Base-by-base conservation (phyloP, 140 eudicot species). In the Stevia rebaudiana region DNA sequence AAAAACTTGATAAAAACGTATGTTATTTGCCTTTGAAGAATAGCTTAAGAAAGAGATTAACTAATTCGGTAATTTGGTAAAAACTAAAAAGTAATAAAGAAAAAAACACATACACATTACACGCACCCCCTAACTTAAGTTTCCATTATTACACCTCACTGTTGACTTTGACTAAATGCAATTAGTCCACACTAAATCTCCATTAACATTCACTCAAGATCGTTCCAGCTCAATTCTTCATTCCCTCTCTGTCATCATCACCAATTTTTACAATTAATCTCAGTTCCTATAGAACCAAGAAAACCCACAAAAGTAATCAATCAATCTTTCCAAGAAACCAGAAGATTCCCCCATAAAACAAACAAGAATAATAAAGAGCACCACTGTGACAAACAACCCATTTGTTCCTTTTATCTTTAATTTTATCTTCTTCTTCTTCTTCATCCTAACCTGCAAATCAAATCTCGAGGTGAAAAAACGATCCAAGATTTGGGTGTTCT, bases 301-400 rank as follows among this genome's bases (percentile, higher is more conserved):
- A 71, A 51, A 24, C 66, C 75, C 65, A 41, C 65, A 46, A 67
- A 61, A 62, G 17, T 8, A 65, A 58, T 44, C 73, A 71, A 71
- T 66, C 73, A 65, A 33, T 69, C 39, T 72, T 66, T 70, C 54
- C 79, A 88, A 81, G 78, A 76, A 88, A 88, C 74, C 79, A 70
- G 28, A 81, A 85, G 80, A 83, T 82, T 74, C 81, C 67, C 63
- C 51, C 58, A 19, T 6, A 13, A 50, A 51, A 49, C 18, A 37
- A 58, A 63, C 30, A 39, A 50, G 5, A 33, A 35, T 9, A 12
- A 12, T 23, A 41, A 55, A 52, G 54, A 28, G 33, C 33, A 28
- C 33, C 33, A 28, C 4, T 15, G 35, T 6, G 70, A 39, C 6
- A 33, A 41, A 59, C 65, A 56, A 33, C 23, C 28, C 36, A 6